Base-by-base conservation (phyloP, 1,139 yeast species). In the Candida sanyaensis region DNA sequence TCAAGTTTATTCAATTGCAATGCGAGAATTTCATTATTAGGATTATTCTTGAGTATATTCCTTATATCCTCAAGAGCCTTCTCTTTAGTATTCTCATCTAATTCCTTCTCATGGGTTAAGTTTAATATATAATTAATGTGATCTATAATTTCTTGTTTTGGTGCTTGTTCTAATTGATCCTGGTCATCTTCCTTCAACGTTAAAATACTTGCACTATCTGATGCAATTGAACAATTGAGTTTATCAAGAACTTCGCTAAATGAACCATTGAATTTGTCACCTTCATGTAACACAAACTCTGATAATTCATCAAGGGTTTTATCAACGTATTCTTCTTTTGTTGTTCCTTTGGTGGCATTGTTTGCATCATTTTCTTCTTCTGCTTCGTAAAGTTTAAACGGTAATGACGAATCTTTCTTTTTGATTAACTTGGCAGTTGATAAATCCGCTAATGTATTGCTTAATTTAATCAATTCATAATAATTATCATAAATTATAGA, bases 401-500 rank as follows among this genome's bases (percentile, higher is more conserved):
- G 52, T 6, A 43, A 28, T 7, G 10, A 27, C 5, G 40, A 8
- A 5, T 23, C 27, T 10, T 11, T 8, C 24, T 36, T 41, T 17
- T 51, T 45, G 12, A 29, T 42, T 5, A 47, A 43, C 13, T 44
- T 53, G 0, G 69, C 63, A 17, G 52, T 55, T n/a, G 71, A 58
- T 11, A 71, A 53, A 27, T 63, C 64, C 12, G 60, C 62, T 47
- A 75, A 62, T 1, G 75, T 69, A 40, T 73, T 66, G 47, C 71
- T 73, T 46, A 75, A 60, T 49, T 73, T 73, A 51, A 75, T 75
- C 48, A 75, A 59, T 47, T 75, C 80, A 50, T 72, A 71, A 61
- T 75, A 75, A 54, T 75, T 75, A 50, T 75, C 76, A 55, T 75
- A 75, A 11, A 75, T 72, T n/a, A 75, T 73, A 21, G 78, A 67